Base-by-base conservation (phyloP, 306 rosid genomes). In the Comarum palustre region DNA sequence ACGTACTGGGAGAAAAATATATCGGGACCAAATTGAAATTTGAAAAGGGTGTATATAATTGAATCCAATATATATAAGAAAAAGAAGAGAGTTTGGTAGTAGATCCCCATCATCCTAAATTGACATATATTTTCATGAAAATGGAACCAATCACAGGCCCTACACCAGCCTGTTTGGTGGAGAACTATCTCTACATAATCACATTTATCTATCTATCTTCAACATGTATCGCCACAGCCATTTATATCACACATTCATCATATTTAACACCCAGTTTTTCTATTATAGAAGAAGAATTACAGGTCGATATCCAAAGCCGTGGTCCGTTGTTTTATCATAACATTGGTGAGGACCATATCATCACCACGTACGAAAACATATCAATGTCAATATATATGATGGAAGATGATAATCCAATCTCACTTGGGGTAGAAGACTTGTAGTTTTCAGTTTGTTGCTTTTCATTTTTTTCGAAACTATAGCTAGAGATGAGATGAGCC, bases 81-180 rank as follows among this genome's bases (percentile, higher is more conserved):
- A 38, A 43, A 16, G 5, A 42, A 43, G 5, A 38, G 25, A 57
- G 66, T 74, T 36, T 78, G 85, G 78, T 68, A 46, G 78, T 79
- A 84, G 84, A 72, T 19, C 68, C 74, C 87, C 70, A 78, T 77
- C 66, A 59, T 59, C 65, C 41, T 43, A 45, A 80, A 58, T 68
- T 57, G 74, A 77, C 83, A 67, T 61, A 25, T 16, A 7, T 16
- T 61, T 34, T 17, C 80, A 81, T 77, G 54, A 80, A 75, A 83
- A 86, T 82, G 84, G 69, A 82, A 66, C 66, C 78, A 71, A 27
- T 84, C 81, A 76, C 50, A 75, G 85, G 48, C 86, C 86, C 86
- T 71, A 39, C 81, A 48, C 51, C 82, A 55, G 78, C 45, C 75
- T 89, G 90, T 82, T 80, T 80, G 82, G 86, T 82, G 86, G 91